Conservation (phyloP, 345 rosid genomes). For the Salix exigua region DNA sequence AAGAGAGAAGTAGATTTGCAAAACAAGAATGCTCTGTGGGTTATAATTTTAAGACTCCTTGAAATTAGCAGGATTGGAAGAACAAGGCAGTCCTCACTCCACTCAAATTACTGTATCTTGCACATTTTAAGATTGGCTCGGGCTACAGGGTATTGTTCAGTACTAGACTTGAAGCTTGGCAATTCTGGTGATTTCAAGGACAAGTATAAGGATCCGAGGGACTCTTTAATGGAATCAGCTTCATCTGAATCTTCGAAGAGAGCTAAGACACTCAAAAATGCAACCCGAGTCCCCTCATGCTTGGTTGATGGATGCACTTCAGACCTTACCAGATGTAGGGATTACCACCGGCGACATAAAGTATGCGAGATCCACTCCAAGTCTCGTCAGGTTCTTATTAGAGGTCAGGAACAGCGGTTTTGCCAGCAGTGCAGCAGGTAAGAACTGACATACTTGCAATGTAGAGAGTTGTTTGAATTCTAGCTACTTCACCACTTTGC, state of each 20-base stretch:
- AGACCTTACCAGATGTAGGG: constrained; percentile 64
- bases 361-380: constrained; percentile 72
- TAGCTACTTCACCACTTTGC: not conserved
- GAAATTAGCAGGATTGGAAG: constrained; percentile 12
- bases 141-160: constrained; percentile 14
- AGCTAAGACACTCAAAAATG: constrained; percentile 37
- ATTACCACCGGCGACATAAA: constrained; percentile 72
- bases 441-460: constrained; percentile 1
- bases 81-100: constrained; percentile 13
- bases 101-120: constrained; percentile 16
- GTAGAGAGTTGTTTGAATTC: not conserved
- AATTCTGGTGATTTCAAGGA: constrained; percentile 20
- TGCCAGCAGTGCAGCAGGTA: constrained; percentile 93
- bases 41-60: constrained; percentile 20
- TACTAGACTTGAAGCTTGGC: constrained; percentile 28
- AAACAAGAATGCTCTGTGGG: constrained; percentile 25
- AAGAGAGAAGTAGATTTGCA: constrained; percentile 5
- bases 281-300: constrained; percentile 51
- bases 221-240: constrained; percentile 50
- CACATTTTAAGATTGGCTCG: constrained; percentile 3
- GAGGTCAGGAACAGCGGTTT: constrained; percentile 59
- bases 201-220: constrained; percentile 13
- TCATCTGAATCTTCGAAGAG: constrained; percentile 46
- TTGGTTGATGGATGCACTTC: constrained; percentile 72
- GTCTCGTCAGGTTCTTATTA: constrained; percentile 52